A percentile compares a stretch with the other conserved stretches of the same genome.
Evolutionary conservation across 208 protist genomes (phyloP).

Genomic region (Tetramitus jugosus): DNA sequence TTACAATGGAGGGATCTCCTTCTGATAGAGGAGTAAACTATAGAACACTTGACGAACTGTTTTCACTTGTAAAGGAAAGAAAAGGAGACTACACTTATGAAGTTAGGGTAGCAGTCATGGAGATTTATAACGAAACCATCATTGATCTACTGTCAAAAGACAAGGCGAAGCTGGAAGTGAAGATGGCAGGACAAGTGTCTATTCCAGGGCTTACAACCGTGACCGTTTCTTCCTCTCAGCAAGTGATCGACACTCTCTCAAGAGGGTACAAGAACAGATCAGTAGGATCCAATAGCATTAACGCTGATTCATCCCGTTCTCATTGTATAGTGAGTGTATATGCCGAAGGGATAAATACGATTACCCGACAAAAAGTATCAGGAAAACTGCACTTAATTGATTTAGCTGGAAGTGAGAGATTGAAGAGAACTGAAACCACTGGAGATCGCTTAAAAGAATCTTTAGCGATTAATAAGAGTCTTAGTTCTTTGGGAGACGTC

Average conservation of each 20-base stretch:
- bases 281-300: slow-evolving; percentile 27
- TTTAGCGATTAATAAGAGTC: slow-evolving; percentile 30
- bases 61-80: slow-evolving; percentile 11
- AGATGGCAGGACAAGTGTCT: slow-evolving; percentile 27
- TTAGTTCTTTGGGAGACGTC: slow-evolving; percentile 37
- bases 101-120: slow-evolving; percentile 33
- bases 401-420: slow-evolving; percentile 35
- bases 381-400: slow-evolving; percentile 33
- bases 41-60: slow-evolving; percentile 30
- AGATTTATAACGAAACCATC: slow-evolving; percentile 43
- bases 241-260: slow-evolving; percentile 24
- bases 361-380: slow-evolving; percentile 1
- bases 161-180: slow-evolving; percentile 31
- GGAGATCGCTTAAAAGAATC: slow-evolving; percentile 33
- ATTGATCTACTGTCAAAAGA: not conserved
- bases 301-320: slow-evolving; percentile 37
- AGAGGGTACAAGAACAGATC: slow-evolving; percentile 30
- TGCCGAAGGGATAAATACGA: slow-evolving; percentile 17
- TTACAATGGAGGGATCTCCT: slow-evolving; percentile 36
- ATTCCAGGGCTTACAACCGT: slow-evolving; percentile 20
- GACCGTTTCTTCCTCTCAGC: slow-evolving; percentile 16
- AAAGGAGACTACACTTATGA: not conserved
- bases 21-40: slow-evolving; percentile 33
- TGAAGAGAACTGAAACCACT: slow-evolving; percentile 21
- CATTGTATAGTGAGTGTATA: slow-evolving; percentile 36